These are phyloP conservation scores for Paraphoma chrysanthemicola DNA, from an alignment of 2,329 filamentous ascomycete genomes.

Conservation along the genomic window DNA sequence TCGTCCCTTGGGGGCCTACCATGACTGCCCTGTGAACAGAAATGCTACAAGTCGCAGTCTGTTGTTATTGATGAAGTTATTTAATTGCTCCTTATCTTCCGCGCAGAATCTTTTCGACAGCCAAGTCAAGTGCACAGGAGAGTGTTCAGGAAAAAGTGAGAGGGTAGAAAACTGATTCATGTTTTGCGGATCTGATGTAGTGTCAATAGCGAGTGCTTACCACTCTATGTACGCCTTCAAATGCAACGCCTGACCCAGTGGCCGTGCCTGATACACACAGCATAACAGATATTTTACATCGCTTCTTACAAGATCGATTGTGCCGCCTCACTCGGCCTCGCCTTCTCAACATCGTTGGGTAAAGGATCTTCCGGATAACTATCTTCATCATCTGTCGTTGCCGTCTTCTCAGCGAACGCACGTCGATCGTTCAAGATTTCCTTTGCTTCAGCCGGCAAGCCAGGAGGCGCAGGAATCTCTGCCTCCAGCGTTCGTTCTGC, in stretches of 20 bases:
- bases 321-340: background rate
- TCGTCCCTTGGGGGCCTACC: too few relatives aligned
- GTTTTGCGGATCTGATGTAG: too few relatives aligned
- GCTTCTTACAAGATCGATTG: background rate
- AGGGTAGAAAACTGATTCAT: too few relatives aligned
- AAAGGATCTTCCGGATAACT: conserved; percentile 24
- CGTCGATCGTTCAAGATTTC: conserved; percentile 18
- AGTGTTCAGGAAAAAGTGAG: too few relatives aligned
- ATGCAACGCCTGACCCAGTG: background rate
- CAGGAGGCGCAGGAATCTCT: conserved; percentile 7
- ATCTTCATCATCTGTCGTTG: conserved; percentile 17
- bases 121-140: too few relatives aligned
- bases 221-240: too few relatives aligned
- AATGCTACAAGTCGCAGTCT: too few relatives aligned
- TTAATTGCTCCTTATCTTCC: too few relatives aligned
- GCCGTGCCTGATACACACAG: background rate
- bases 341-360: background rate
- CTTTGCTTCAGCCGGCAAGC: conserved; percentile 14
- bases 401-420: conserved; percentile 7
- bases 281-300: background rate
- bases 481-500: conserved; percentile 1
- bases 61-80: too few relatives aligned
- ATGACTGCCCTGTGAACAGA: too few relatives aligned
- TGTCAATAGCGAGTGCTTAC: too few relatives aligned
- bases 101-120: too few relatives aligned